Conservation (phyloP, 2,329 filamentous ascomycete species). For the Lecanoromycetidae sp. region DNA sequence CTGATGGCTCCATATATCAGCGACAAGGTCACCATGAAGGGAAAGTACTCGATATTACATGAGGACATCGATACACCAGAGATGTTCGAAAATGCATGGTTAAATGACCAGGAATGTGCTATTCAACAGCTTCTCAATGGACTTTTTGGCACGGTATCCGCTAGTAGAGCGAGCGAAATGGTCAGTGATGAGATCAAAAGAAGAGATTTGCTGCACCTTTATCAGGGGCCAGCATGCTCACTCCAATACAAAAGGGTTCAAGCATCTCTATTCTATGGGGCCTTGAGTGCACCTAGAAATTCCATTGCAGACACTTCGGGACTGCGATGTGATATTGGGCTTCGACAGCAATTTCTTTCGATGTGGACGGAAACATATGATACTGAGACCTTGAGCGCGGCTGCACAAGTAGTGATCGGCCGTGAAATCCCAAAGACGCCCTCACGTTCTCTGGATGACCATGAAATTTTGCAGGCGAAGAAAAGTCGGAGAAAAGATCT, state of each 20-base stretch:
- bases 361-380: slow-evolving; percentile 50
- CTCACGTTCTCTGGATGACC: background rate
- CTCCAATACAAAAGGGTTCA: slow-evolving; percentile 45
- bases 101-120: slow-evolving; percentile 48
- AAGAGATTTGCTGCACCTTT: slow-evolving; percentile 39
- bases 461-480: slow-evolving; percentile 11
- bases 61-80: slow-evolving; percentile 45
- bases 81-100: slow-evolving; percentile 52
- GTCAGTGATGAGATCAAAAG: slow-evolving; percentile 25
- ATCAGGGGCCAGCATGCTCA: slow-evolving; percentile 40
- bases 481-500: slow-evolving; percentile 32
- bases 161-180: slow-evolving; percentile 17
- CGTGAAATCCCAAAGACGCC: slow-evolving; percentile 25
- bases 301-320: slow-evolving; percentile 34
- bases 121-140: slow-evolving; percentile 49
- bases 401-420: slow-evolving; percentile 48
- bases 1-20: background rate
- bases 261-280: slow-evolving; percentile 46
- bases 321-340: slow-evolving; percentile 45
- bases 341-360: slow-evolving; percentile 44
- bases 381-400: slow-evolving; percentile 37
- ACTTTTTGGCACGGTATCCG: slow-evolving; percentile 36
- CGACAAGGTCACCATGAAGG: slow-evolving; percentile 3
- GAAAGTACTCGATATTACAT: slow-evolving; percentile 40
- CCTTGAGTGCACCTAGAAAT: slow-evolving; percentile 44